phyloP scores from a whole-genome alignment of 108 stramenopile genomes.

The Nitzschia sp. region DNA sequence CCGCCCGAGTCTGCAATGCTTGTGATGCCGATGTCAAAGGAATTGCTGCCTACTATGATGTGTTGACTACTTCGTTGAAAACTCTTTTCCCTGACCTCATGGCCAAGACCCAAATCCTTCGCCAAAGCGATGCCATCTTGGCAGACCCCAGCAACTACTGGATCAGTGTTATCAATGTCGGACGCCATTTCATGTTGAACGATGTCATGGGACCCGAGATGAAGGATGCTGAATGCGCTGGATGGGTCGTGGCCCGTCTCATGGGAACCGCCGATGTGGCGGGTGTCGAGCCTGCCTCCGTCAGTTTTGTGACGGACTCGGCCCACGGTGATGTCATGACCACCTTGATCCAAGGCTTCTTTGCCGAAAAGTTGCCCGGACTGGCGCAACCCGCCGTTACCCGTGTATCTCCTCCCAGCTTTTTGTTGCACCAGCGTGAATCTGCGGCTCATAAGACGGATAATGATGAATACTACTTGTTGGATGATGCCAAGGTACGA shows the following conservation, averaged over 20 bases:
- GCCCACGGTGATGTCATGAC: slow-evolving; percentile 31
- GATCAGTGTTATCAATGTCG: slow-evolving; percentile 92
- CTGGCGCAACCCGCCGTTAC: slow-evolving; percentile 16
- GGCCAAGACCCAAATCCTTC: slow-evolving; percentile 69
- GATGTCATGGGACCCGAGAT: slow-evolving; percentile 81
- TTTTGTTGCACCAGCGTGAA: slow-evolving; percentile 60
- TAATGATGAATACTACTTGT: slow-evolving; percentile 77
- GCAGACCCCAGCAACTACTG: slow-evolving; percentile 91
- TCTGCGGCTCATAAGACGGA: slow-evolving; percentile 78
- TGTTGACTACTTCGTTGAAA: slow-evolving; percentile 61
- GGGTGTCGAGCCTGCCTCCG: slow-evolving; percentile 66
- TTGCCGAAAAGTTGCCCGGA: slow-evolving; percentile 50
- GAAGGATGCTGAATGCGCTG: slow-evolving; percentile 82
- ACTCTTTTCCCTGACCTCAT: slow-evolving; percentile 62
- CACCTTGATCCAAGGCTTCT: slow-evolving; percentile 37
- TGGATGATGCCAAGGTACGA: slow-evolving; percentile 84
- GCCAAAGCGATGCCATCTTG: slow-evolving; percentile 85
- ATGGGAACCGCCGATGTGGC: slow-evolving; percentile 84
- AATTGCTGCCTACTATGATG: slow-evolving; percentile 72
- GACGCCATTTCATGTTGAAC: slow-evolving; percentile 81
- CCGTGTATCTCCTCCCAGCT: slow-evolving; percentile 30
- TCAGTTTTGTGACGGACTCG: slow-evolving; percentile 44
- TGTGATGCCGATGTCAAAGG: slow-evolving; percentile 81
- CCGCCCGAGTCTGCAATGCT: slow-evolving; percentile 74
- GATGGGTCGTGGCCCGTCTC: slow-evolving; percentile 76